Conservation (phyloP, 176 grass and related monocot species). For the maize (Zea mays) region Zm-B73-REFERENCE-NAM-5.0 NC_050104.1:79402001-79402500, state of each 20-base stretch:
- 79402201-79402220: slow-evolving; percentile 79
- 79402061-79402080: slow-evolving; percentile 76
- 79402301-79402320: slow-evolving; percentile 72
- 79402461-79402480: not conserved
- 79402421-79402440: slow-evolving; percentile 57
- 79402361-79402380: slow-evolving; percentile 61
- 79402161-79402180: slow-evolving; percentile 59
- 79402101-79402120: slow-evolving; percentile 44
- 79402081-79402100: slow-evolving; percentile 50
- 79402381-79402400: slow-evolving; percentile 90
- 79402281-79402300: slow-evolving; percentile 86
- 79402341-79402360: slow-evolving; percentile 86
- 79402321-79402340: slow-evolving; percentile 83
- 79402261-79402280: slow-evolving; percentile 86
- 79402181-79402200: slow-evolving; percentile 87
- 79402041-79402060: slow-evolving; percentile 70
- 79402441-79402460: not conserved
- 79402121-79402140: slow-evolving; percentile 40
- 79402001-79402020: slow-evolving; percentile 94
- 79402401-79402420: slow-evolving; percentile 73
- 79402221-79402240: slow-evolving; percentile 82
- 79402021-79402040: slow-evolving; percentile 69
- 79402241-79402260: slow-evolving; percentile 81
- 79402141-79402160: slow-evolving; percentile 43
- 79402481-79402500: not conserved